Base-by-base conservation (phyloP, 345 rosid species). In the Viola odorata region DNA sequence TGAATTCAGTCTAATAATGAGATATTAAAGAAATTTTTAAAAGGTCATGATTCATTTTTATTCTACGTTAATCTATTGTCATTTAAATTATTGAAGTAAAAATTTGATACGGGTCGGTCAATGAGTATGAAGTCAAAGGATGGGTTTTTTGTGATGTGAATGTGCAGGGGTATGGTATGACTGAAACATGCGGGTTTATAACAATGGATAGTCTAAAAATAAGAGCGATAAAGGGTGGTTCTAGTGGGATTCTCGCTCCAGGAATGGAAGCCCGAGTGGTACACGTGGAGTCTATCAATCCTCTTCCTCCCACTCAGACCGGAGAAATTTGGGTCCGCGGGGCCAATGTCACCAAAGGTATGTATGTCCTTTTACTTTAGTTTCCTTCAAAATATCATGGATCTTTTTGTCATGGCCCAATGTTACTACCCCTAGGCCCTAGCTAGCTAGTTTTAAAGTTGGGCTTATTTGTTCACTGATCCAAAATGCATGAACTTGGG, bases 291-390 rank as follows among this genome's bases (percentile, higher is more conserved):
- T 69, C 77, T 38, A 73, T 57, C 55, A 85, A 84, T 73, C 81
- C 81, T 67, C 91, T 86, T 53, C 89, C 96, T 70, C 99, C 95
- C 13, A 84, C 64, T 49, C 90, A 88, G 41, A 5, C 67, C 4
- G 97, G 99, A 0, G 99, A 94, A 75, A 78, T 88, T 32, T 88
- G 86, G 91, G 91, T 85, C 69, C 86, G 97, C 50, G 97, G 99
- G 15, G 85, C 89, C 48, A 94, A 91, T 74, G 81, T 88, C 89
- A 94, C 83, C 95, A 74, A 62, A 88, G 97, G 96, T 91, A 77
- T 5, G 96, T 91, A 77, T 5, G 15, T 17, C 56, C 12, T 12
- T 50, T 65, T 84, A 12, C 2, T 23, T 23, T 59, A 47, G 53
- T 16, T 50, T 49, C 3, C 56, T 50, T 51, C 45, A 4, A n/a